These are phyloP conservation scores for Penicillium roqueforti DNA, from an alignment of 495 filamentous ascomycete genomes.

Conservation along the genomic window DNA sequence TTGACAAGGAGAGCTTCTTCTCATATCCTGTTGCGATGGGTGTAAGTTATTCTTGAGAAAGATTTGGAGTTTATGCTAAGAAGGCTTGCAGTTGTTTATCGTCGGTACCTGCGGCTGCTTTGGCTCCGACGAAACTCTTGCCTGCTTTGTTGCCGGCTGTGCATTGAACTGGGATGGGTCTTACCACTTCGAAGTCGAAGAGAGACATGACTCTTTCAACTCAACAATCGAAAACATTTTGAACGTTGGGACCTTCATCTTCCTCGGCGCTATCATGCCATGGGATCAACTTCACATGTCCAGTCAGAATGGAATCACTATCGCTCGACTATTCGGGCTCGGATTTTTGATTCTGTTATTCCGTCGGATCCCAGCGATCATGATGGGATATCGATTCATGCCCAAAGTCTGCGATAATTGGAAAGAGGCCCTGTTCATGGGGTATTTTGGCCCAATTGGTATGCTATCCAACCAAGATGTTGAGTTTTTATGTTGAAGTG, in stretches of 20 bases:
- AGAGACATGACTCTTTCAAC: slow-evolving; percentile 40
- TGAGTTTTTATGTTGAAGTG: background rate
- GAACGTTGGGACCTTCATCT: slow-evolving; percentile 44
- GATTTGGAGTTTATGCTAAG: background rate
- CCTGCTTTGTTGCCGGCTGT: slow-evolving; percentile 38
- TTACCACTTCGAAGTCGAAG: slow-evolving; percentile 32
- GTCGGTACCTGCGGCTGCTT: slow-evolving; percentile 41
- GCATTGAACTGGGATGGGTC: slow-evolving; percentile 38
- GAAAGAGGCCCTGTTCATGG: slow-evolving; percentile 42
- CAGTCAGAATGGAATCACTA: slow-evolving; percentile 27
- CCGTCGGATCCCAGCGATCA: slow-evolving; percentile 35
- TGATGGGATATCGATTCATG: slow-evolving; percentile 38
- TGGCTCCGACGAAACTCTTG: slow-evolving; percentile 39
- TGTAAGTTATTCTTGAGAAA: slow-evolving; percentile 14
- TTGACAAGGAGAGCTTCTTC: slow-evolving; percentile 34
- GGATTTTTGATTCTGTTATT: slow-evolving; percentile 34
- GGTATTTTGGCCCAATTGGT: slow-evolving; percentile 41
- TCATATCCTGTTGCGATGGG: slow-evolving; percentile 33
- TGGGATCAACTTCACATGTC: slow-evolving; percentile 34
- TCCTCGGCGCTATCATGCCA: slow-evolving; percentile 40
- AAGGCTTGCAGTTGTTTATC: slow-evolving; percentile 24
- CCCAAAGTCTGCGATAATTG: slow-evolving; percentile 32
- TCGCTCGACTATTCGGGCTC: slow-evolving; percentile 27
- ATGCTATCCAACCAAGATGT: too few species aligned
- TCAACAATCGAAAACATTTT: slow-evolving; percentile 31